These are phyloP conservation scores for Trametes gibbosa DNA, from an alignment of 768 basidiomycete genomes.

Conservation along the genomic window DNA sequence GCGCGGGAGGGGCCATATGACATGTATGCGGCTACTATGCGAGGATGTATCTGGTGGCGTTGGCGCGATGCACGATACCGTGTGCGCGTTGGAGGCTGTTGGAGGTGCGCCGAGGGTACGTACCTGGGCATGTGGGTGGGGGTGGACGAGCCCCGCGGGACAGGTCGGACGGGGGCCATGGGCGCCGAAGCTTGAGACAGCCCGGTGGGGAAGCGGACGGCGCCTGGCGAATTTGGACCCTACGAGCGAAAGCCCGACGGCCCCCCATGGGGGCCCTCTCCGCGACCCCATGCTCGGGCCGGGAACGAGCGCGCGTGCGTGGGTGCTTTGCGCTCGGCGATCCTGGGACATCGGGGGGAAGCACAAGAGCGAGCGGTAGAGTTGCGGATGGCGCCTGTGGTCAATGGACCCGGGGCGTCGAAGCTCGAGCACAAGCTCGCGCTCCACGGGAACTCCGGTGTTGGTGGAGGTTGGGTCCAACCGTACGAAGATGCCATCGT, in stretches of 20 bases:
- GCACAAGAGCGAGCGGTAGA: conserved; percentile 3
- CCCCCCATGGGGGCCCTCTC: too few species aligned
- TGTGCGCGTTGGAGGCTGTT: too few species aligned
- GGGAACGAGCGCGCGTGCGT: neutral
- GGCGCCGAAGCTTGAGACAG: too few species aligned
- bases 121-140: too few species aligned
- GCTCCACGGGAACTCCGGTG: neutral
- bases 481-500: neutral
- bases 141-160: neutral
- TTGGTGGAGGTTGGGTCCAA: neutral
- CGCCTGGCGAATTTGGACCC: neutral
- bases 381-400: too few species aligned
- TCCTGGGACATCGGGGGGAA: conserved; percentile 16
- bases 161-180: neutral
- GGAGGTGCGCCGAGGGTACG: too few species aligned
- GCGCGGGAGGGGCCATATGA: neutral
- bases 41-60: too few species aligned
- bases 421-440: neutral
- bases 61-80: too few species aligned
- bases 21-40: neutral
- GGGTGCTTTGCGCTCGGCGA: conserved; percentile 4
- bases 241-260: neutral
- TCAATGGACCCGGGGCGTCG: neutral
- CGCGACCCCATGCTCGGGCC: too few species aligned
- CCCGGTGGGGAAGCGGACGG: neutral